These are phyloP conservation scores for Solanum hybrid DNA, from an alignment of 305 asterid species.

Conservation along the genomic window DNA sequence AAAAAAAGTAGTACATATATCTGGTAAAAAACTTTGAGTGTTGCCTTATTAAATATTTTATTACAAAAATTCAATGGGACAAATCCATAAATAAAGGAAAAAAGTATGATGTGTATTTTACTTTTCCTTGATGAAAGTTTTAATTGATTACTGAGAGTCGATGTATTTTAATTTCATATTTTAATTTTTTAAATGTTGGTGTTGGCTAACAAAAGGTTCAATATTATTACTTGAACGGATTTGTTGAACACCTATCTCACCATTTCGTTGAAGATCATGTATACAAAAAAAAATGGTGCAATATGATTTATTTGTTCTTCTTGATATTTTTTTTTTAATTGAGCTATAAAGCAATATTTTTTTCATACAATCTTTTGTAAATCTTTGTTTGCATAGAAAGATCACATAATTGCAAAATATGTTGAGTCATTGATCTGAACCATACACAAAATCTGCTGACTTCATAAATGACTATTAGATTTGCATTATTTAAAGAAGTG, in stretches of 20 bases:
- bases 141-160: background rate
- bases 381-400: too few species aligned
- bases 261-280: background rate
- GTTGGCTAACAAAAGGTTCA: background rate
- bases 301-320: background rate
- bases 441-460: rapidly evolving
- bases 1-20: too few species aligned
- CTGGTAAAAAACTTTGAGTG: background rate
- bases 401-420: background rate
- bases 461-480: background rate
- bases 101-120: background rate
- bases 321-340: background rate
- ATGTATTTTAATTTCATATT: background rate
- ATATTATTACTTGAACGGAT: background rate
- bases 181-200: background rate
- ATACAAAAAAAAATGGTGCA: background rate
- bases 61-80: too few species aligned
- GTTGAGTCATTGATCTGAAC: background rate
- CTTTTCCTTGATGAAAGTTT: too few species aligned
- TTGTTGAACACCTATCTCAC: background rate
- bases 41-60: background rate
- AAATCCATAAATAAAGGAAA: background rate
- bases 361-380: background rate
- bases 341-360: background rate
- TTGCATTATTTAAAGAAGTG: background rate